Evolutionary conservation across 1,284 basidiomycete species (phyloP).

Genomic region (Meripilus lineatus): DNA sequence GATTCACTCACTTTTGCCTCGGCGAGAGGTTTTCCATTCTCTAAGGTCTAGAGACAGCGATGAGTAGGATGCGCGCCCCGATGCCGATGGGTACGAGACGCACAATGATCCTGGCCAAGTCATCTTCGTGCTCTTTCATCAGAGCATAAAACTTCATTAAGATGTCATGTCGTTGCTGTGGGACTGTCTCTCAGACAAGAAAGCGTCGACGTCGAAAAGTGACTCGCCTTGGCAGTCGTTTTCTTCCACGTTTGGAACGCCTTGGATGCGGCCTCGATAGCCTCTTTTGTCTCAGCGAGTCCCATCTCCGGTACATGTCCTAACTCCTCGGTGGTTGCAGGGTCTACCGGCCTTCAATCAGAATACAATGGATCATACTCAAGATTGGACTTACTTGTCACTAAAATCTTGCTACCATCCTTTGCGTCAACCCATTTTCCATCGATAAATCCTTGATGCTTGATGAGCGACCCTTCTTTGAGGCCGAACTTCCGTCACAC

Average conservation of each 20-base stretch:
- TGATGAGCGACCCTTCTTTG: conserved; percentile 72
- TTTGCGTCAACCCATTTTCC: conserved; percentile 83
- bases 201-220: background rate
- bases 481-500: conserved; percentile 54
- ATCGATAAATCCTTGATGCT: conserved; percentile 72
- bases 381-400: conserved; percentile 57
- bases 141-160: conserved; percentile 69
- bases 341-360: conserved; percentile 48
- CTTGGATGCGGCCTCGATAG: conserved; percentile 70
- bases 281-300: conserved; percentile 72
- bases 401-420: conserved; percentile 64
- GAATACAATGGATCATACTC: background rate
- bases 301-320: conserved; percentile 87
- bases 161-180: conserved; percentile 73
- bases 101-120: conserved; percentile 78
- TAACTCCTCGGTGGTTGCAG: conserved; percentile 75
- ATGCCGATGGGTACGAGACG: conserved; percentile 19
- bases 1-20: conserved; percentile 72
- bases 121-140: conserved; percentile 78
- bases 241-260: conserved; percentile 81
- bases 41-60: conserved; percentile 57
- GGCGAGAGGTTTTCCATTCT: conserved; percentile 86
- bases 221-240: conserved; percentile 70
- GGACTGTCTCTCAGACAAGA: background rate
- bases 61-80: background rate